Evolutionary conservation across 1,284 basidiomycete species (phyloP), one percentile per base, ranked within the genome.

Genomic region (Hortiboletus rubellus): DNA sequence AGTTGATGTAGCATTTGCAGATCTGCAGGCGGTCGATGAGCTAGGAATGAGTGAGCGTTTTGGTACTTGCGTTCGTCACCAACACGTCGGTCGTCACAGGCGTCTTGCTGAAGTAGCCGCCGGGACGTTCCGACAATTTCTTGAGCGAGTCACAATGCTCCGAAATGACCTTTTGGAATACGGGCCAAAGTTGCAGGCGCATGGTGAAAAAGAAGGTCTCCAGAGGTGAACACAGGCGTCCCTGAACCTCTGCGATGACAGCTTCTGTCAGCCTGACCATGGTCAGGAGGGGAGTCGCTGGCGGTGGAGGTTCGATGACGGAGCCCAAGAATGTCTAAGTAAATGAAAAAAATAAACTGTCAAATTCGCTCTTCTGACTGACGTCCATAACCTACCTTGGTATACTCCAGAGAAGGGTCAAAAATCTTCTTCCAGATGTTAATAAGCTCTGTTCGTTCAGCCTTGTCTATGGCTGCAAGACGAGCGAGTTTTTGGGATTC

Each of bases 231-330:
- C 91, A 92, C 12, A 82, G 82, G 42, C 94, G 85, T 62, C 81
- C 82, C 66, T 92, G 87, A 22, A 91, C 82, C 63, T 92, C 89
- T 1, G 78, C 67, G 46, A 90, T 81, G 18, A 94, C 79, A 49
- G 84, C 83, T 69, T 96, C 93, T 50, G 90, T 91, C 22, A 97
- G 76, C 6, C 94, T 85, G 65, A 96, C 94, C 82, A 96, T 92
- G 2, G 89, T 91, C 31, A 97, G 77, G 5, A 97, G 80, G 1
- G 92, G 82, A 33, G 90, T 78, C 2, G 86, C 81, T 0, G 89
- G 82, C 0, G 92, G 93, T 2, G 81, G 59, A 7, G 89, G 86
- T 36, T 91, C 89, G 37, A 92, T 75, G 10, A 83, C 71, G 7
- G 84, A 78, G 52, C 79, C 79, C 41, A 87, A 72, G 64, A 93